Percentiles rank a stretch among this genome's conserved stretches.
Evolutionary conservation across 176 grass and related monocot species (phyloP).

Genomic region (Oryza glumipatula): DNA sequence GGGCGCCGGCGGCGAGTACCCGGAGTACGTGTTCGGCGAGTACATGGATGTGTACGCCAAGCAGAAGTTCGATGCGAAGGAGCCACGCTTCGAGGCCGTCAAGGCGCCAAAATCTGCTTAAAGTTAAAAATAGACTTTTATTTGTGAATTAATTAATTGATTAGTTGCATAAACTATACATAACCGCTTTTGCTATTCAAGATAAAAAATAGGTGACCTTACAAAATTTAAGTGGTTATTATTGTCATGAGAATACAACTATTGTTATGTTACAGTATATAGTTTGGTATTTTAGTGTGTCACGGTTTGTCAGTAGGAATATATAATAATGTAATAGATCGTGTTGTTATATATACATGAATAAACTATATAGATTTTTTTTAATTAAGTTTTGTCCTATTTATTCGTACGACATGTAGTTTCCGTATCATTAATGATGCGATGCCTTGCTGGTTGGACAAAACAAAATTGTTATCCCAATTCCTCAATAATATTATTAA

Average conservation of each 20-base stretch:
- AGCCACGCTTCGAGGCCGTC: slow-evolving; percentile 56
- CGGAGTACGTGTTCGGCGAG: slow-evolving; percentile 49
- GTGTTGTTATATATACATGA: background rate
- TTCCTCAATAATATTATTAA: too few species aligned
- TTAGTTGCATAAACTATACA: background rate
- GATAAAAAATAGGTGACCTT: too few species aligned
- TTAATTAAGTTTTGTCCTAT: too few species aligned
- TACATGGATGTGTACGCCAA: slow-evolving; percentile 69
- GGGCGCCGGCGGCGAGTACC: slow-evolving; percentile 22
- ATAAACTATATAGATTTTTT: too few species aligned
- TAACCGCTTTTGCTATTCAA: too few species aligned
- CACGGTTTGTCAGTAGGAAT: background rate
- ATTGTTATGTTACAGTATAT: background rate
- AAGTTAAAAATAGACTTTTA: background rate
- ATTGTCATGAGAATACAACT: background rate
- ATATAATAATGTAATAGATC: background rate
- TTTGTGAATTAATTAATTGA: background rate
- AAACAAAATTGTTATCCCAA: too few species aligned
- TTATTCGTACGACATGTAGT: too few species aligned
- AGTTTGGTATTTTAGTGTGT: too few species aligned
- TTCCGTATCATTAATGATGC: too few species aligned
- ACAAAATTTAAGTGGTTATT: background rate
- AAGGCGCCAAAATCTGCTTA: slow-evolving; percentile 33
- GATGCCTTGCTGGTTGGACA: too few species aligned
- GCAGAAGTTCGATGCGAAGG: slow-evolving; percentile 59